Evolutionary conservation across 108 stramenopile genomes (phyloP), one percentile per base, ranked within the genome.

Genomic region (Cyclotella atomus): DNA sequence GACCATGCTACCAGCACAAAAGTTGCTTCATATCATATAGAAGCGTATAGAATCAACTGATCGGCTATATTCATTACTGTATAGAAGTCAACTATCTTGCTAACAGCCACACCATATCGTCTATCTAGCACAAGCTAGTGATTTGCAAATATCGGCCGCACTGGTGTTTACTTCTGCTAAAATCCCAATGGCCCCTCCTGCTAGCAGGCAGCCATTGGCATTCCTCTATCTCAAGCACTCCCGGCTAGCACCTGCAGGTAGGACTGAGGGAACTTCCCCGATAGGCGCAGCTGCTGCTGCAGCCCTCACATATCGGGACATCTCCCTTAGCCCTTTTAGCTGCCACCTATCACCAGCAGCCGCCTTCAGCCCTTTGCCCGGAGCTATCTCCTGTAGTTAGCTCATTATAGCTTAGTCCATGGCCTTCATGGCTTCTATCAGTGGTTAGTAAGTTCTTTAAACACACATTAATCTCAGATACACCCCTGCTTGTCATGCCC

Each of bases 261-360:
- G 52, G 52, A 53, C 52, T 53, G 52, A 53, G 52, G 23, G 21
- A 20, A 23, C 4, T 53, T 23, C 20, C 52, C 52, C 52, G 20
- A 5, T 53, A 53, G 52, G 52, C 20, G 20, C 52, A 53, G 52
- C 20, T 24, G 52, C 20, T 23, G 20, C 5, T 1, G 24, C 52
- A 53, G 52, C 52, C 23, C 21, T 53, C 19, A 53, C 52, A n/a
- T 53, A 23, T 53, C 20, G 4, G 52, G 52, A 5, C 20, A 53
- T 53, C 52, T 53, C 52, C 52, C 52, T 53, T 23, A 53, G 52
- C 2, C 52, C 52, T 23, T 53, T 23, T 23, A 53, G 20, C 52
- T 5, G 52, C 52, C 52, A 41, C 38, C 38, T 9, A 12, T 9
- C 12, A 41, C 38, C 7, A 9, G 38, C 38, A 41, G 38, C 38